phyloP scores from a whole-genome alignment of 805 yeast genomes.

The Barnettozyma wickerhamii region DNA sequence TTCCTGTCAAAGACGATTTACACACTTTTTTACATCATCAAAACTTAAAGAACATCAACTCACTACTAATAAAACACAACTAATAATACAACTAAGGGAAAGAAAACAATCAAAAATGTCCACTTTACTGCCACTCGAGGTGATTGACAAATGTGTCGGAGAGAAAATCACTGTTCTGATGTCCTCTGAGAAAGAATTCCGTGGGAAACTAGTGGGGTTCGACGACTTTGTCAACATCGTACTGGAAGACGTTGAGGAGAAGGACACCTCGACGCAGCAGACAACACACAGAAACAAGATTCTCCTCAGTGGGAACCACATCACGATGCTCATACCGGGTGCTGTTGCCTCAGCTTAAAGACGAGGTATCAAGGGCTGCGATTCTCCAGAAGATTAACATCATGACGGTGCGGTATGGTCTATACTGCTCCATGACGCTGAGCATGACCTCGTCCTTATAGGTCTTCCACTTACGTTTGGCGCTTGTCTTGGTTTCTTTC shows the following conservation, averaged over 20 bases:
- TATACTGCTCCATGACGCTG: slow-evolving; percentile 50
- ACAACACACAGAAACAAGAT: slow-evolving; percentile 50
- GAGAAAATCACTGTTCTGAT: slow-evolving; percentile 69
- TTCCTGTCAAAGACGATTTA: too few species aligned
- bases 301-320: slow-evolving; percentile 67
- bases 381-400: slow-evolving; percentile 76
- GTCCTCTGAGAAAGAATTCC: slow-evolving; percentile 64
- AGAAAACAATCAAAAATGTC: slow-evolving; percentile 1
- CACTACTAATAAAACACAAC: background rate
- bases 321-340: slow-evolving; percentile 65
- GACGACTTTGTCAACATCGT: slow-evolving; percentile 95
- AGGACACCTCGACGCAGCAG: slow-evolving; percentile 39
- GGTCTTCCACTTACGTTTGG: slow-evolving; percentile 61
- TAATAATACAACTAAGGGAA: background rate
- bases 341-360: slow-evolving; percentile 27
- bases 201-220: slow-evolving; percentile 87
- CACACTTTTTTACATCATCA: background rate
- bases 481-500: slow-evolving; percentile 28
- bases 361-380: slow-evolving; percentile 2
- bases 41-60: background rate
- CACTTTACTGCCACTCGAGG: slow-evolving; percentile 61
- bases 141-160: slow-evolving; percentile 85
- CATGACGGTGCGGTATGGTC: slow-evolving; percentile 63
- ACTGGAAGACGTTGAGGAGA: slow-evolving; percentile 74
- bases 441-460: slow-evolving; percentile 55